Percentiles rank a stretch among this genome's conserved stretches.
These are phyloP conservation scores for Leucosporidium yakuticum DNA, from an alignment of 768 basidiomycete genomes.

Conservation along the genomic window DNA sequence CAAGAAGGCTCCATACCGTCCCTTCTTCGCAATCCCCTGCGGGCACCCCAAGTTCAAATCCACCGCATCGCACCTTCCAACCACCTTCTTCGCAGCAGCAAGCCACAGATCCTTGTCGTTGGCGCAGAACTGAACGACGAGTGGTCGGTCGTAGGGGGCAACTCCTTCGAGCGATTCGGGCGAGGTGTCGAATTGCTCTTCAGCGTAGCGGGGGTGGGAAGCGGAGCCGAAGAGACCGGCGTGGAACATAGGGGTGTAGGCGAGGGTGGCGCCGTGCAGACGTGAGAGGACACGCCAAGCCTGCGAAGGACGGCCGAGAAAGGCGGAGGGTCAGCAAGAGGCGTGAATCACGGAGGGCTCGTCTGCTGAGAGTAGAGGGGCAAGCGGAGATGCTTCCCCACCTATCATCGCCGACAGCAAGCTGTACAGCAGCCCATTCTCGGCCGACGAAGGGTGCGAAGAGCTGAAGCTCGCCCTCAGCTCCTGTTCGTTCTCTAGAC, in stretches of 20 bases:
- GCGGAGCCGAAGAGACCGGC: constrained; percentile 68
- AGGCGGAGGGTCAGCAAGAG: constrained; percentile 2
- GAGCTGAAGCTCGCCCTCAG: background rate
- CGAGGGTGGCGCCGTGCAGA: constrained; percentile 74
- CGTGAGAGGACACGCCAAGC: constrained; percentile 83
- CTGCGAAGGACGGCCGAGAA: constrained; percentile 46
- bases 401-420: background rate
- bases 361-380: background rate
- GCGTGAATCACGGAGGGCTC: background rate
- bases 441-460: background rate
- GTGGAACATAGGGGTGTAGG: constrained; percentile 99
- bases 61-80: constrained; percentile 72
- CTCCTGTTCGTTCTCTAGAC: background rate
- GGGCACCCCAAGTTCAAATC: constrained; percentile 88
- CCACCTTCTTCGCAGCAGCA: constrained; percentile 66
- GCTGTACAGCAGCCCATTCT: background rate
- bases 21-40: constrained; percentile 84
- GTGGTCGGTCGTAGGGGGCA: constrained; percentile 36
- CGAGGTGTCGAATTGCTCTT: constrained; percentile 61
- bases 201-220: constrained; percentile 54
- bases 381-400: background rate
- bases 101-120: constrained; percentile 78
- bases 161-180: constrained; percentile 74
- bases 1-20: constrained; percentile 80
- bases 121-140: constrained; percentile 63